phyloP scores from a whole-genome alignment of 2,329 filamentous ascomycete species.

The Phaeosphaeriaceae sp. region DNA sequence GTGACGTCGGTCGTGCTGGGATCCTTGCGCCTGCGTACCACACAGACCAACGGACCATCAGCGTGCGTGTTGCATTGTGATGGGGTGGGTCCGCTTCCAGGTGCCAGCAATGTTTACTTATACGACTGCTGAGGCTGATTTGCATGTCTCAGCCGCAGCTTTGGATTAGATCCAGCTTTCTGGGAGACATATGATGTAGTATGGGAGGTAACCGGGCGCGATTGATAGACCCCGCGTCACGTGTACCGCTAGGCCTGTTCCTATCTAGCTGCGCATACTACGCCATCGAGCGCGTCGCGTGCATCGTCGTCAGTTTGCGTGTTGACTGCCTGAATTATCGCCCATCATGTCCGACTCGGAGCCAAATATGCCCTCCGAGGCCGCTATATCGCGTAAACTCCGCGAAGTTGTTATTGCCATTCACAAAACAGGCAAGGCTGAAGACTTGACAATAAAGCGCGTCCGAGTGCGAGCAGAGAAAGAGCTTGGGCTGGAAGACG shows the following conservation, averaged over 20 bases:
- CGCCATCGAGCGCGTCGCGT: background rate
- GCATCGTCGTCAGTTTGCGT: background rate
- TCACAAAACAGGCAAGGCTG: constrained; percentile 51
- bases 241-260: constrained; percentile 19
- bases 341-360: constrained; percentile 43
- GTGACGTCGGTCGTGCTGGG: constrained; percentile 32
- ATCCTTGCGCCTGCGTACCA: constrained; percentile 1
- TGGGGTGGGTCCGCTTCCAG: background rate
- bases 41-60: constrained; percentile 9
- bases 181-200: background rate
- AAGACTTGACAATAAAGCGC: constrained; percentile 64
- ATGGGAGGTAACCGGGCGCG: constrained; percentile 5
- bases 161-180: background rate
- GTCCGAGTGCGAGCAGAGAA: constrained; percentile 62
- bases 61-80: background rate
- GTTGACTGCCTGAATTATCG: constrained; percentile 5
- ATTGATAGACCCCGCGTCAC: constrained; percentile 16
- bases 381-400: constrained; percentile 49
- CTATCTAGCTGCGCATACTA: constrained; percentile 6
- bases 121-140: background rate
- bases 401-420: constrained; percentile 50
- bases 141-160: background rate
- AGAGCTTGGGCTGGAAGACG: constrained; percentile 58
- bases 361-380: constrained; percentile 41
- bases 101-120: background rate